phyloP scores from a whole-genome alignment of 2,329 filamentous ascomycete species.

The Nemania abortiva region DNA sequence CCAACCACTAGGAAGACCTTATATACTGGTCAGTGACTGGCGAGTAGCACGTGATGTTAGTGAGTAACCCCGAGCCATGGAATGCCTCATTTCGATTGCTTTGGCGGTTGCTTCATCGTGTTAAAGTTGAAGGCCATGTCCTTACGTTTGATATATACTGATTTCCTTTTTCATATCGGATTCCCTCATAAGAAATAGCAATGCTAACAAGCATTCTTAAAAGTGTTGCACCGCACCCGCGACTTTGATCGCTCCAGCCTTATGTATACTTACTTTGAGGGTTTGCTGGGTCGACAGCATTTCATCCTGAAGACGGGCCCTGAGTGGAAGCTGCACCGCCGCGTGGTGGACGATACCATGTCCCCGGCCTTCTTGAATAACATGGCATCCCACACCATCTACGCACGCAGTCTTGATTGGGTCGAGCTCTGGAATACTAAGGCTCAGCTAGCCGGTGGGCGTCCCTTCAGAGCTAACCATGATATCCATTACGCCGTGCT shows the following conservation, averaged over 20 bases:
- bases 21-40: slow-evolving; percentile 24
- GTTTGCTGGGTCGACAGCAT: slow-evolving; percentile 20
- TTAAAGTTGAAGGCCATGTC: background rate
- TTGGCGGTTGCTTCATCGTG: background rate
- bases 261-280: slow-evolving; percentile 21
- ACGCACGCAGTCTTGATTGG: slow-evolving; percentile 36
- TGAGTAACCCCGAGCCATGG: slow-evolving; percentile 5
- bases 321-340: slow-evolving; percentile 23
- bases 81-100: background rate
- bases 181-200: background rate
- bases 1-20: slow-evolving; percentile 22
- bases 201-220: background rate
- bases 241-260: slow-evolving; percentile 26
- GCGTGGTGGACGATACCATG: slow-evolving; percentile 27
- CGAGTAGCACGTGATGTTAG: slow-evolving; percentile 24
- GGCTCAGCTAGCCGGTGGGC: slow-evolving; percentile 51
- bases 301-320: slow-evolving; percentile 19
- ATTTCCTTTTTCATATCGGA: slow-evolving; percentile 1
- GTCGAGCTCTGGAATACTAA: slow-evolving; percentile 50
- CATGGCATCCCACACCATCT: slow-evolving; percentile 7
- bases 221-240: slow-evolving; percentile 25
- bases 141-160: background rate
- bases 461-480: slow-evolving; percentile 43
- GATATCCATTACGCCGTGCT: slow-evolving; percentile 34
- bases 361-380: slow-evolving; percentile 18